These are phyloP conservation scores for Immersiporthe knoxdaviesiana DNA, from an alignment of 2,329 filamentous ascomycete genomes.

Conservation along the genomic window DNA sequence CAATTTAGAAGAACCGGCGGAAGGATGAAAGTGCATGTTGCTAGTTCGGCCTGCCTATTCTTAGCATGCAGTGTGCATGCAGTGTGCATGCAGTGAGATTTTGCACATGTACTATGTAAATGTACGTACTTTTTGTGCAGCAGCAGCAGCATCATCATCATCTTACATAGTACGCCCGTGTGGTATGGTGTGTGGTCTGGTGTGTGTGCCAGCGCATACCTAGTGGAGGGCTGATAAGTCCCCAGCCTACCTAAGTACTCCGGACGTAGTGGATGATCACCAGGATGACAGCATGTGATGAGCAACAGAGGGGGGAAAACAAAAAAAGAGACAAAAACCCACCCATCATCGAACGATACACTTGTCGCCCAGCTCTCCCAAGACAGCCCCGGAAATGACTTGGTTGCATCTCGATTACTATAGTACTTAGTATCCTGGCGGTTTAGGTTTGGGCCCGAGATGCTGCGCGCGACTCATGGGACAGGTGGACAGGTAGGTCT, in stretches of 20 bases:
- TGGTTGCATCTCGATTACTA: not conserved
- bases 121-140: conserved; percentile 2
- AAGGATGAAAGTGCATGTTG: not conserved
- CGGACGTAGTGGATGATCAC: not conserved
- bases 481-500: not conserved
- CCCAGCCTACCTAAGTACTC: conserved; percentile 3
- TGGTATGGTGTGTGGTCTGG: conserved; percentile 1
- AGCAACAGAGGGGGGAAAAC: not conserved
- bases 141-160: not conserved
- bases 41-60: conserved; percentile 7
- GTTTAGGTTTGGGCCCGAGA: not conserved
- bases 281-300: conserved; percentile 1
- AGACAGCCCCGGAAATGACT: not conserved
- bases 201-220: not conserved
- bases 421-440: not conserved
- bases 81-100: conserved; percentile 10
- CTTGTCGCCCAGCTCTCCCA: not conserved
- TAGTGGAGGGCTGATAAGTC: conserved; percentile 3
- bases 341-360: not conserved
- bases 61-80: conserved; percentile 12
- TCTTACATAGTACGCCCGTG: not conserved
- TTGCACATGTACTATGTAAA: conserved; percentile 9
- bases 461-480: not conserved
- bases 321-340: no score
- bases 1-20: not conserved